Percentiles rank a stretch among this genome's conserved stretches.
These are phyloP conservation scores for Umbellularia californica DNA, from an alignment of 164 flowering plant genomes.

Conservation along the genomic window DNA sequence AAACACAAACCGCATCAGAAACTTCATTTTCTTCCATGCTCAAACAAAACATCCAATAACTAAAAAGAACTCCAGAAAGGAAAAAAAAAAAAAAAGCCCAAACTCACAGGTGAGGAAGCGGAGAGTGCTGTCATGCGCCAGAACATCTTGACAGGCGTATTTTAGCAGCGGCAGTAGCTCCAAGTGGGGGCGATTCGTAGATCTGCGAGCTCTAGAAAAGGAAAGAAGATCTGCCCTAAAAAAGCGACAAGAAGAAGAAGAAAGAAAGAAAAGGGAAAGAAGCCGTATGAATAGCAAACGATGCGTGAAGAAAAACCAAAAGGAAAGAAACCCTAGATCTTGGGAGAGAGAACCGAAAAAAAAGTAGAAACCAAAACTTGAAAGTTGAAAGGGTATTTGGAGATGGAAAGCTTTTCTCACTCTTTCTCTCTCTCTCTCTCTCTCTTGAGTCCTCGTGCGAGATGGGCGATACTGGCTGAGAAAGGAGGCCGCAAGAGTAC, in stretches of 20 bases:
- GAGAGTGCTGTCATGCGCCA: slow-evolving; percentile 87
- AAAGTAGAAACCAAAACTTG: no score
- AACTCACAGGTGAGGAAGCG: slow-evolving; percentile 81
- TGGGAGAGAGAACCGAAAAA: no score
- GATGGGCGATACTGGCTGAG: background rate
- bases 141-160: slow-evolving; percentile 47
- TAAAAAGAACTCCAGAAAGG: background rate
- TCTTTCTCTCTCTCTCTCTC: slow-evolving; percentile 12
- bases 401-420: no score
- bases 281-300: background rate
- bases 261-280: slow-evolving; percentile 16
- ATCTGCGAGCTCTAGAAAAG: slow-evolving; percentile 6
- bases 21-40: background rate
- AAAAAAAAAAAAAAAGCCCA: background rate
- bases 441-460: background rate
- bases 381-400: no score
- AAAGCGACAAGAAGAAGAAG: background rate
- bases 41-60: background rate
- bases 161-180: background rate
- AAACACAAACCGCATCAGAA: background rate
- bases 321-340: no score
- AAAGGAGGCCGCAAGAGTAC: slow-evolving; percentile 7
- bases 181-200: slow-evolving; percentile 6
- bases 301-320: no score
- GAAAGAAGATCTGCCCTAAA: background rate